Evolutionary conservation across 805 yeast genomes (phyloP).

Genomic region (Lachancea waltii): DNA sequence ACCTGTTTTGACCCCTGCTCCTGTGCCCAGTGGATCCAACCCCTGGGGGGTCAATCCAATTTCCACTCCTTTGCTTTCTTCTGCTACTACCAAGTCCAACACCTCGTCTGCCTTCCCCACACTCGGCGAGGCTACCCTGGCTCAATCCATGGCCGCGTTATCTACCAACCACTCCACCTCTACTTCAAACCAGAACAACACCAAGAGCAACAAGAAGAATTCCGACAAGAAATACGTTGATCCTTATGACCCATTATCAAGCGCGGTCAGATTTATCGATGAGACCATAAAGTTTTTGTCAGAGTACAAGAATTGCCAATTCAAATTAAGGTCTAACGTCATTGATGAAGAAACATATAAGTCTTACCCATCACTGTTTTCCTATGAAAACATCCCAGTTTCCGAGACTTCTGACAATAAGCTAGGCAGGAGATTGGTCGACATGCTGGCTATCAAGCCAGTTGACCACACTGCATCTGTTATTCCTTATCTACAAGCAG

Average conservation of each 20-base stretch:
- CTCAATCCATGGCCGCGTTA: slow-evolving; percentile 22
- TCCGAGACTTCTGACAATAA: slow-evolving; percentile 31
- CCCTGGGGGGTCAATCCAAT: slow-evolving; percentile 33
- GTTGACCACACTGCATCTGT: slow-evolving; percentile 29
- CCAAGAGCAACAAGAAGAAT: slow-evolving; percentile 25
- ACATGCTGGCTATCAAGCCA: slow-evolving; percentile 33
- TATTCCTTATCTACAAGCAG: slow-evolving; percentile 25
- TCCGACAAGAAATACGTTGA: slow-evolving; percentile 37
- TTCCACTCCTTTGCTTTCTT: slow-evolving; percentile 23
- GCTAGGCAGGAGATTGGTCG: slow-evolving; percentile 31
- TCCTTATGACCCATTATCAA: slow-evolving; percentile 39
- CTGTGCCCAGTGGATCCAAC: slow-evolving; percentile 28
- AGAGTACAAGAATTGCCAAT: slow-evolving; percentile 32
- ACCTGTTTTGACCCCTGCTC: slow-evolving; percentile 30
- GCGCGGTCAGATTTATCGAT: slow-evolving; percentile 44
- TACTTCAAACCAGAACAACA: slow-evolving; percentile 4
- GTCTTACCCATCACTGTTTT: slow-evolving; percentile 43
- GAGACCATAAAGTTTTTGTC: slow-evolving; percentile 40
- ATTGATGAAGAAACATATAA: slow-evolving; percentile 26
- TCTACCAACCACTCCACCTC: slow-evolving; percentile 17
- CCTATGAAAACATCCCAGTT: slow-evolving; percentile 36
- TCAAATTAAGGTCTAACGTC: slow-evolving; percentile 34
- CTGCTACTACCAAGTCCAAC: slow-evolving; percentile 20
- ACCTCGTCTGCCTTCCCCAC: slow-evolving; percentile 28
- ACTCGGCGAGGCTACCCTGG: slow-evolving; percentile 23